A percentile compares a stretch with the other conserved stretches of the same genome.
phyloP scores from a whole-genome alignment of 495 filamentous ascomycete species.

The Chaetomidium leptoderma region DNA sequence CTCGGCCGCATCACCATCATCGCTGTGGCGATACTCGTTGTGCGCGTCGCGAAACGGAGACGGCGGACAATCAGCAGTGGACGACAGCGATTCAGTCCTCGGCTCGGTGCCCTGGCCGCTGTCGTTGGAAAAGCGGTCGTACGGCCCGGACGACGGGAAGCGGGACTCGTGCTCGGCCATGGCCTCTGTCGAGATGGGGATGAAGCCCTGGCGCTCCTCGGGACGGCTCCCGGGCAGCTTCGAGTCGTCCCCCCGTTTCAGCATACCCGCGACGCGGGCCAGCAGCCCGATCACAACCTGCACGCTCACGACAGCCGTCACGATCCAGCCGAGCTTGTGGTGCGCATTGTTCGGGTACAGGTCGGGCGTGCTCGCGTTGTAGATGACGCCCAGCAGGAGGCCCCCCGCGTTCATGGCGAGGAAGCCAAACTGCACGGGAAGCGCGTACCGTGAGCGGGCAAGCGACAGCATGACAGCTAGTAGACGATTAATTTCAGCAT shows the following conservation, averaged over 20 bases:
- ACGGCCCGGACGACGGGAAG: conserved; percentile 40
- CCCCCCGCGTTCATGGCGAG: conserved; percentile 66
- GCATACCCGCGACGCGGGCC: conserved; percentile 43
- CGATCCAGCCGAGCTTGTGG: conserved; percentile 83
- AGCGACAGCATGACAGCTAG: conserved; percentile 81
- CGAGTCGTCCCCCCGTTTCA: conserved; percentile 20
- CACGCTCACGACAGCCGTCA: conserved; percentile 63
- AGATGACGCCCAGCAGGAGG: conserved; percentile 66
- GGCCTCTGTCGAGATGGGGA: conserved; percentile 65
- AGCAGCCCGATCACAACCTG: conserved; percentile 69
- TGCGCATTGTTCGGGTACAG: conserved; percentile 86
- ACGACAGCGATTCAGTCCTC: conserved; percentile 61
- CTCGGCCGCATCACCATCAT: conserved; percentile 39
- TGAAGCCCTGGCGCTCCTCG: conserved; percentile 50
- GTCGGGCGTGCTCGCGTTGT: conserved; percentile 79
- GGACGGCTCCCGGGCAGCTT: conserved; percentile 19
- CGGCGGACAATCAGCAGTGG: conserved; percentile 49
- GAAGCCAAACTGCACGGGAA: conserved; percentile 73
- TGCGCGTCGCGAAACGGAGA: conserved; percentile 51
- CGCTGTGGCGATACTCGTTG: conserved; percentile 44
- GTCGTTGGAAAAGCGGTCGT: conserved; percentile 69
- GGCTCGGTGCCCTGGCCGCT: conserved; percentile 86
- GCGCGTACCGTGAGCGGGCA: conserved; percentile 67
- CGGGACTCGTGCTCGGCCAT: conserved; percentile 56
- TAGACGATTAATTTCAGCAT: conserved; percentile 30